phyloP scores from a whole-genome alignment of 2,329 filamentous ascomycete genomes.

The Fusarium sp. region DNA sequence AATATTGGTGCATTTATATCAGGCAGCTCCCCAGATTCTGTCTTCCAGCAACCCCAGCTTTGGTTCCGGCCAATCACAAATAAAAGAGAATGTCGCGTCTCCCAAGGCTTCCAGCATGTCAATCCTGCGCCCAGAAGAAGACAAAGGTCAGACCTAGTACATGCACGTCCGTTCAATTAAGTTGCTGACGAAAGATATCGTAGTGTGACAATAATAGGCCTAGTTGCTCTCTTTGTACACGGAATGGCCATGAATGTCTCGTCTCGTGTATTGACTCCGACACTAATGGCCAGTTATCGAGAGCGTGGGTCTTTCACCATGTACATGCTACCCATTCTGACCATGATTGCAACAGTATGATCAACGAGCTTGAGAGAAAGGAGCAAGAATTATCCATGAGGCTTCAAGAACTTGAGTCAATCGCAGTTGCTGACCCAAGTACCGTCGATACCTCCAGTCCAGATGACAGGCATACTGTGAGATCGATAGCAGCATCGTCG shows the following conservation, averaged over 20 bases:
- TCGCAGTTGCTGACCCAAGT: not conserved
- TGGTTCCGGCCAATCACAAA: not conserved
- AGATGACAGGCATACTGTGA: constrained; percentile 12
- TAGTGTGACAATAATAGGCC: constrained; percentile 22
- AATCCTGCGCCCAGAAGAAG: constrained; percentile 10
- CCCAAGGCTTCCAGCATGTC: constrained; percentile 19
- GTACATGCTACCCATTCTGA: fast-evolving
- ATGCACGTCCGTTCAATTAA: fast-evolving
- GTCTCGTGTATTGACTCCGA: not conserved
- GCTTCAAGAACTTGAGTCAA: not conserved
- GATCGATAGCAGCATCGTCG: constrained; percentile 12
- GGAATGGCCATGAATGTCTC: constrained; percentile 7
- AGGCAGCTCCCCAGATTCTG: not conserved
- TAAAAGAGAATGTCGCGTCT: not conserved
- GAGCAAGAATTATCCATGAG: constrained; percentile 2
- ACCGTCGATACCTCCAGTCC: not conserved
- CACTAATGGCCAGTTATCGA: not conserved
- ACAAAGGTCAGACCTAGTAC: not conserved
- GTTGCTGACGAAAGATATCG: not conserved
- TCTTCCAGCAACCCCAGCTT: no score
- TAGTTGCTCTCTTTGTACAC: not conserved
- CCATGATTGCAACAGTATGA: not conserved
- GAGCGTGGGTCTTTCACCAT: not conserved
- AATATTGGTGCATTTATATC: not conserved
- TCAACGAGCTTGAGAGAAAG: constrained; percentile 15